These are phyloP conservation scores for Pleurotus giganteus DNA, from an alignment of 768 basidiomycete genomes.

Conservation along the genomic window DNA sequence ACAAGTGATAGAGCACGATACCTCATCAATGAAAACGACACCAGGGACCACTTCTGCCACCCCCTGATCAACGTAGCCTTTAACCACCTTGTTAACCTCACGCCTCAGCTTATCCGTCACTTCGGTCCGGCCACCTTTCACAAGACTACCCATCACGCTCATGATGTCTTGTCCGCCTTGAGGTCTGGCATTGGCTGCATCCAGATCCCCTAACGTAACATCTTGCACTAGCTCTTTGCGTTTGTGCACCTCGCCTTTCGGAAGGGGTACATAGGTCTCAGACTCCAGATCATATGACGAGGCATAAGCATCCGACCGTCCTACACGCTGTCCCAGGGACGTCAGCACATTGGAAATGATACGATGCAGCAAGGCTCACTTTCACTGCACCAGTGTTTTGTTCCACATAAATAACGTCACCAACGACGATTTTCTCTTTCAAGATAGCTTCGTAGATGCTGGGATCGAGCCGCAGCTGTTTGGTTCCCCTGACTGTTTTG, in stretches of 20 bases:
- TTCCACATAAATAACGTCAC: conserved; percentile 97
- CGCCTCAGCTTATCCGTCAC: conserved; percentile 94
- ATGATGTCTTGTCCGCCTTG: conserved; percentile 98
- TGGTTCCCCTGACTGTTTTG: conserved; percentile 91
- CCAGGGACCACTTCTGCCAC: conserved; percentile 98
- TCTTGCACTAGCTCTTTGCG: conserved; percentile 95
- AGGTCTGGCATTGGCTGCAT: conserved; percentile 94
- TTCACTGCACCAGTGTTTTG: conserved; percentile 93
- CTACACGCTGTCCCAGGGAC: conserved; percentile 67
- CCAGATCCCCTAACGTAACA: conserved; percentile 91
- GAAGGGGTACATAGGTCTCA: conserved; percentile 96
- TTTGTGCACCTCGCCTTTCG: conserved; percentile 96
- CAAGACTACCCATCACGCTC: conserved; percentile 92
- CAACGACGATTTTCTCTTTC: conserved; percentile 95
- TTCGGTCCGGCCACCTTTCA: conserved; percentile 92
- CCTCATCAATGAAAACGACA: conserved; percentile 98
- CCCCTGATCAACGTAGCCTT: conserved; percentile 96
- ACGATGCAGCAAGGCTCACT: conserved; percentile 37
- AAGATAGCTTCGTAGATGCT: conserved; percentile 96
- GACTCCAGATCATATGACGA: conserved; percentile 97
- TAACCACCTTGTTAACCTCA: conserved; percentile 97
- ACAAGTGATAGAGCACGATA: conserved; percentile 25
- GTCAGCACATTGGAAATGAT: conserved; percentile 4
- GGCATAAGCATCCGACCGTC: conserved; percentile 95
- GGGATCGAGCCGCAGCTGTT: conserved; percentile 92